A percentile compares a stretch with the other conserved stretches of the same genome.
phyloP scores from a whole-genome alignment of 306 rosid species.

The Pachyrhizus erosus region DNA sequence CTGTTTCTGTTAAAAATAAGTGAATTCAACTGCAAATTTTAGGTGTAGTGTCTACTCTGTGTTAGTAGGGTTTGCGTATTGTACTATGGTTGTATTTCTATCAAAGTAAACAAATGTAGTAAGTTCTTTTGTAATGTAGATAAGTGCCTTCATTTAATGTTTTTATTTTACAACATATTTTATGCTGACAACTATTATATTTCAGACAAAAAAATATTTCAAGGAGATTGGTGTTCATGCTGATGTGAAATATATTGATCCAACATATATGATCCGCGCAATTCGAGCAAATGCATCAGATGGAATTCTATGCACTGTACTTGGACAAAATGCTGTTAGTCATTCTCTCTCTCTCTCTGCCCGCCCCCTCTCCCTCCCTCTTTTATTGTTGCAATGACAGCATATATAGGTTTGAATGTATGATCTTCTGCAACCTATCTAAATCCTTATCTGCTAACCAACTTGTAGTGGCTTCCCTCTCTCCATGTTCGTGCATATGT shows the following conservation, averaged over 20 bases:
- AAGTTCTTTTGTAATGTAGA: constrained; percentile 18
- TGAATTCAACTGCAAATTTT: neutral
- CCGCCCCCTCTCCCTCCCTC: no score
- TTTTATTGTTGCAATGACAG: neutral
- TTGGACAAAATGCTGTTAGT: constrained; percentile 98
- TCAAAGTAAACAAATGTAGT: neutral
- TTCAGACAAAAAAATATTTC: constrained; percentile 75
- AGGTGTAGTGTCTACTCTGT: neutral
- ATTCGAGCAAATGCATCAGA: constrained; percentile 98
- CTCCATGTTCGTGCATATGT: neutral
- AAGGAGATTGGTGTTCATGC: constrained; percentile 80
- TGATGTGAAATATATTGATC: constrained; percentile 96
- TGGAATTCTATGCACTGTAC: constrained; percentile 93
- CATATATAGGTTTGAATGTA: neutral
- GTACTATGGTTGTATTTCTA: neutral
- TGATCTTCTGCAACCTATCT: neutral
- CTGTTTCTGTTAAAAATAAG: neutral
- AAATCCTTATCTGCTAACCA: neutral
- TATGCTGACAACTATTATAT: constrained; percentile 33
- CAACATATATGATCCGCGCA: constrained; percentile 98
- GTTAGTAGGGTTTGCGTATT: neutral
- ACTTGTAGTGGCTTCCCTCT: constrained; percentile 1
- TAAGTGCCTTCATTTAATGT: neutral
- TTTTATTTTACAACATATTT: neutral
- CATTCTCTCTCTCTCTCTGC: constrained; percentile 1